Evolutionary conservation across 1,284 basidiomycete species (phyloP), one percentile per base, ranked within the genome.

Genomic region (Macrocystidia cucumis): DNA sequence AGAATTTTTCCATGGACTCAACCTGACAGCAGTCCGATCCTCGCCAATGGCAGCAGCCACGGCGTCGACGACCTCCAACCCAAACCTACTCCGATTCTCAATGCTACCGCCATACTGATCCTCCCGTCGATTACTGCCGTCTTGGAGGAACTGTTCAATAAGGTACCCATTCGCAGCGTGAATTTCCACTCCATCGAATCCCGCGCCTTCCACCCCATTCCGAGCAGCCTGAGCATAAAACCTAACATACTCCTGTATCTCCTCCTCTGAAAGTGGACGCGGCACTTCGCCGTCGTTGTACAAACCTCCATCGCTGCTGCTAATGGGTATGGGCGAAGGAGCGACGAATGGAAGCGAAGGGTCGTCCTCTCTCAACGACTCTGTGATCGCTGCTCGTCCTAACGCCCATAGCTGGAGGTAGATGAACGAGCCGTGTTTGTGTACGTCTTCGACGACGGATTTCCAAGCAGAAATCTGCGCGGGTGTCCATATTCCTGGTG

Each of bases 61-160:
- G 0, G 58, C 62, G 13, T 68, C 61, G 17, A 72, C 50, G 4
- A 72, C 62, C 44, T 62, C 60, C 33, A 74, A 55, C 0, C 59
- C 54, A 39, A 80, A 77, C 9, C 67, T 57, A 0, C 57, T 46
- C 29, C 77, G 56, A 46, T 70, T 72, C 51, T 72, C 67, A 18
- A 74, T 39, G 9, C 60, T 63, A 1, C 74, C 75, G 4, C 76
- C 75, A 50, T 72, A 79, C 22, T 57, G 51, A 49, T 80, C 77
- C 8, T 64, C 69, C 25, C 74, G 60, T 16, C 63, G 52, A 55
- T 77, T 77, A 24, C 56, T 46, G 3, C 55, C 45, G 22, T 63
- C 57, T 42, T 70, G 63, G 12, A 63, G 32, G 47, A 65, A 67
- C 44, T 67, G 62, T 42, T 67, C 63, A 13, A 66, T 29, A 6